phyloP scores from a whole-genome alignment of 2,329 filamentous ascomycete species.

The Simplicillium sp. region DNA sequence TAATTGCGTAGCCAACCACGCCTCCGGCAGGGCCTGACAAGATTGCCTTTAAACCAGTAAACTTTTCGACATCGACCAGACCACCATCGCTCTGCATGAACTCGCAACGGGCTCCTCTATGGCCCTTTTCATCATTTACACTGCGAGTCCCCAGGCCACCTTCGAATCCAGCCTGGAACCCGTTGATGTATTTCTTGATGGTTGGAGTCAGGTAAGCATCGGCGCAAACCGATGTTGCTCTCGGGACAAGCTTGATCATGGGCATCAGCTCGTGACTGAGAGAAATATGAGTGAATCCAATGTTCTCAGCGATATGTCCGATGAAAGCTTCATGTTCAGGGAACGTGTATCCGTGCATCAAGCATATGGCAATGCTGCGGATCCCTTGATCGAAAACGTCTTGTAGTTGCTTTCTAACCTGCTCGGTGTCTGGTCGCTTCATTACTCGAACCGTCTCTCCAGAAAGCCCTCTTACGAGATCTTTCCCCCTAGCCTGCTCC shows the following conservation, averaged over 20 bases:
- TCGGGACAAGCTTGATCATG: slow-evolving; percentile 33
- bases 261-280: slow-evolving; percentile 30
- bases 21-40: slow-evolving; percentile 87
- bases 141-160: slow-evolving; percentile 71
- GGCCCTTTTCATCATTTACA: slow-evolving; percentile 55
- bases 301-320: slow-evolving; percentile 64
- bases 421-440: slow-evolving; percentile 43
- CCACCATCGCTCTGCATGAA: slow-evolving; percentile 90
- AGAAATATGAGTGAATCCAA: slow-evolving; percentile 69
- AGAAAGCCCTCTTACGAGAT: slow-evolving; percentile 57
- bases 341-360: slow-evolving; percentile 91
- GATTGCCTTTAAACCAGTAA: slow-evolving; percentile 78
- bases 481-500: slow-evolving; percentile 37
- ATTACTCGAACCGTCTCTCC: slow-evolving; percentile 63
- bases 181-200: slow-evolving; percentile 44
- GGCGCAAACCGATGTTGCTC: slow-evolving; percentile 32
- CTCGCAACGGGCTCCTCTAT: slow-evolving; percentile 71
- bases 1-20: slow-evolving; percentile 86
- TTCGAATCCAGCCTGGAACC: slow-evolving; percentile 71
- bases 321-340: slow-evolving; percentile 75
- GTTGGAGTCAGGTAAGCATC: slow-evolving; percentile 35
- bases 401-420: slow-evolving; percentile 49
- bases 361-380: slow-evolving; percentile 74
- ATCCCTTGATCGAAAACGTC: slow-evolving; percentile 57
- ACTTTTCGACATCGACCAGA: slow-evolving; percentile 64